These are phyloP conservation scores for Leishmania guyanensis DNA, from an alignment of 208 protist genomes.

Conservation along the genomic window DNA sequence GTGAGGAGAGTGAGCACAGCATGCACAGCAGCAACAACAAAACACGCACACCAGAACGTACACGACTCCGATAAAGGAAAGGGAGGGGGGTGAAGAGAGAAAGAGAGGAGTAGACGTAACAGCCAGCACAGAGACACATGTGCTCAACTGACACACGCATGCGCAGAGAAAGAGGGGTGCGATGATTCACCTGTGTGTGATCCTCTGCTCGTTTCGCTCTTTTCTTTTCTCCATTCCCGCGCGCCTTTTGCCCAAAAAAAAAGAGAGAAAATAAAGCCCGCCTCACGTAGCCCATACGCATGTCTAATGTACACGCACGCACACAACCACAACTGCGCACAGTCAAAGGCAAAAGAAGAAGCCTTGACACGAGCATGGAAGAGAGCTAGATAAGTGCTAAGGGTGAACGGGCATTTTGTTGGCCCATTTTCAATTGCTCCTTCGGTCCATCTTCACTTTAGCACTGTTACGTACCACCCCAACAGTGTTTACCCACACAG, in stretches of 20 bases:
- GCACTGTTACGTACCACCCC: too few species aligned
- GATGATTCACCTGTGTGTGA: neutral
- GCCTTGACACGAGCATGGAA: too few species aligned
- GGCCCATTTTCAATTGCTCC: too few species aligned
- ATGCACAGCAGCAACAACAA: neutral
- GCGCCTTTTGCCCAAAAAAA: neutral
- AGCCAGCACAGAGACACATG: neutral
- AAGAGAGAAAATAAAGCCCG: neutral
- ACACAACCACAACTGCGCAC: neutral
- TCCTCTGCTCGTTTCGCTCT: neutral
- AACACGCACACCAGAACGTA: neutral
- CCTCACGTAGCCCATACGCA: too few species aligned
- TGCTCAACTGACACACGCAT: neutral
- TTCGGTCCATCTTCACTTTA: too few species aligned
- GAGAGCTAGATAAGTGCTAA: too few species aligned
- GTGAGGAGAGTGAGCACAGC: neutral
- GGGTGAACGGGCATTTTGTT: too few species aligned
- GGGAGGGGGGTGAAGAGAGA: neutral
- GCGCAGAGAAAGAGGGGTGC: neutral
- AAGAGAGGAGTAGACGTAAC: neutral
- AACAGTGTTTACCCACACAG: too few species aligned
- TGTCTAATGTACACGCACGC: neutral
- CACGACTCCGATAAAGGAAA: too few species aligned
- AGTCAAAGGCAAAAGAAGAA: neutral
- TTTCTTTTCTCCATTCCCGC: conserved; percentile 6